Evolutionary conservation across 2,329 filamentous ascomycete species (phyloP).

Genomic region (Epichloe glyceriae): DNA sequence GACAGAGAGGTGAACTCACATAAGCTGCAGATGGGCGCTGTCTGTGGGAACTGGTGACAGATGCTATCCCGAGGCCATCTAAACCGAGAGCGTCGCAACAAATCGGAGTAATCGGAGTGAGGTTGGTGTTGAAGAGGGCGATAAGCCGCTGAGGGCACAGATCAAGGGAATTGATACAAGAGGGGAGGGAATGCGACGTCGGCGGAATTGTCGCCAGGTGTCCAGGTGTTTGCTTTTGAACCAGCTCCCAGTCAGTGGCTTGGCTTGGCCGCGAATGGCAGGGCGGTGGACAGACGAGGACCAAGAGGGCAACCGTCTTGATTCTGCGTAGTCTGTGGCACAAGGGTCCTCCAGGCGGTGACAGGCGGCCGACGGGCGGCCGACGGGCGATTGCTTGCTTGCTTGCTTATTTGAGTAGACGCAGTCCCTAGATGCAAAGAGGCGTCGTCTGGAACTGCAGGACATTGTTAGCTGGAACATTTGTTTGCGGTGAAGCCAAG

Average conservation of each 20-base stretch:
- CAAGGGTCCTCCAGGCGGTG: constrained; percentile 13
- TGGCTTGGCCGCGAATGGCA: background rate
- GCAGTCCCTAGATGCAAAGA: background rate
- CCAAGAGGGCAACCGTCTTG: background rate
- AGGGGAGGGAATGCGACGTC: constrained; percentile 7
- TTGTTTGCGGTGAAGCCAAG: constrained; percentile 1
- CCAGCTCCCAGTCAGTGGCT: background rate
- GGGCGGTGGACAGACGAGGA: background rate
- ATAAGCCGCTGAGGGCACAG: constrained; percentile 1
- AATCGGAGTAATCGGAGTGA: background rate
- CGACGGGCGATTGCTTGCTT: background rate
- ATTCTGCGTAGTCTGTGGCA: background rate
- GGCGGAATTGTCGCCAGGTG: constrained; percentile 5
- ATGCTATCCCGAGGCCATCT: constrained; percentile 3
- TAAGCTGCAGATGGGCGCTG: background rate
- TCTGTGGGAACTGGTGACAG: background rate
- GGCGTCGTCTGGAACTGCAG: constrained; percentile 1
- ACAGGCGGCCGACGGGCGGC: constrained; percentile 6
- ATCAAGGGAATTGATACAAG: background rate
- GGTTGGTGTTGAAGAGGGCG: background rate
- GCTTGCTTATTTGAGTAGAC: background rate
- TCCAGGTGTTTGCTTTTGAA: constrained; percentile 5
- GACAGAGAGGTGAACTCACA: background rate
- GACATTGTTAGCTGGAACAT: background rate
- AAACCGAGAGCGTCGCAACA: background rate